Conservation (phyloP, 106 monocot genomes). For the Chionographis japonica region DNA sequence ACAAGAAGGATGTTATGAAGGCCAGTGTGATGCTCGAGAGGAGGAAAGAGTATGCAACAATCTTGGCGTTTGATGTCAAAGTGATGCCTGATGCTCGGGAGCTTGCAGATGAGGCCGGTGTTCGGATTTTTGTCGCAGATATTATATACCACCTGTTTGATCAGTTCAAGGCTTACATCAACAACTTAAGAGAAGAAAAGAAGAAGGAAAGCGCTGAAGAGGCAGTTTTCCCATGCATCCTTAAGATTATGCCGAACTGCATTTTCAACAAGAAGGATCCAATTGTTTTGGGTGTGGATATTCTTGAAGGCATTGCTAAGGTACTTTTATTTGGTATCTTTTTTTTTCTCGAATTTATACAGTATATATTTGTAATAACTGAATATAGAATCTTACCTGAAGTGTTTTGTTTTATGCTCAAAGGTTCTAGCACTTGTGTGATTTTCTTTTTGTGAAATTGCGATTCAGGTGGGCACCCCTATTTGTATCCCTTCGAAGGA, state of each 20-base stretch:
- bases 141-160: constrained; percentile 99
- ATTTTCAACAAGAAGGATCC: constrained; percentile 98
- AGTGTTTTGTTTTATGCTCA: neutral
- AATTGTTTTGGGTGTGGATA: constrained; percentile 92
- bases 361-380: neutral
- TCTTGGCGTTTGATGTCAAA: constrained; percentile 97
- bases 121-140: constrained; percentile 93
- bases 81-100: constrained; percentile 83
- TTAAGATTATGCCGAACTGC: constrained; percentile 92
- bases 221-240: constrained; percentile 90
- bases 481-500: constrained; percentile 78
- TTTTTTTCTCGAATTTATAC: neutral
- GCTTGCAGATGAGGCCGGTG: constrained; percentile 72
- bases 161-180: constrained; percentile 94
- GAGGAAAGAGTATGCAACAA: constrained; percentile 89
- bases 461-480: constrained; percentile 80
- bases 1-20: constrained; percentile 99
- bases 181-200: constrained; percentile 80
- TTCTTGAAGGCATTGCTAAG: constrained; percentile 82
- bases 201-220: constrained; percentile 93
- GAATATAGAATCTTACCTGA: neutral
- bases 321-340: constrained; percentile 20
- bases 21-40: constrained; percentile 91
- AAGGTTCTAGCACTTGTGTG: neutral
- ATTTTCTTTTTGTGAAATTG: constrained; percentile 1